A percentile compares a stretch with the other conserved stretches of the same genome.
phyloP scores from a whole-genome alignment of 352 stramenopile genomes.

The Peronospora destructor region DNA sequence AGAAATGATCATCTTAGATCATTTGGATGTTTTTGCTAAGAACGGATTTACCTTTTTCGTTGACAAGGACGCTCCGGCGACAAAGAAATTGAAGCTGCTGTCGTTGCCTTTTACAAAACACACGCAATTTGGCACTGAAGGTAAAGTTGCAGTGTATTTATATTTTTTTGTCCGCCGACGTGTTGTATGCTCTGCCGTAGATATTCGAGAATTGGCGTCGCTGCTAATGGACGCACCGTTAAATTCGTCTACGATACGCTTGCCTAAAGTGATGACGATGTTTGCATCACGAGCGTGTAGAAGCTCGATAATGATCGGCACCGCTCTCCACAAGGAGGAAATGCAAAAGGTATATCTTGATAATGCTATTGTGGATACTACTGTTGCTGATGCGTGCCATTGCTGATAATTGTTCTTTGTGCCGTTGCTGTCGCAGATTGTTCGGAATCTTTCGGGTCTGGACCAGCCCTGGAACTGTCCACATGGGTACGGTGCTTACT shows the following conservation, averaged over 20 bases:
- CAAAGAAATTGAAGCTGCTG: slow-evolving; percentile 59
- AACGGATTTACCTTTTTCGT: slow-evolving; percentile 91
- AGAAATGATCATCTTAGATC: slow-evolving; percentile 91
- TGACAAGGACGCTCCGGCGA: slow-evolving; percentile 38
- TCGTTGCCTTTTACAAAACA: slow-evolving; percentile 86
- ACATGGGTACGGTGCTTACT: slow-evolving; percentile 51
- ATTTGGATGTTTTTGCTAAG: slow-evolving; percentile 89
- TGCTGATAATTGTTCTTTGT: neutral
- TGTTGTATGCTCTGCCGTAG: slow-evolving; percentile 21
- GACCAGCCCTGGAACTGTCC: slow-evolving; percentile 96
- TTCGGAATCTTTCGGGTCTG: slow-evolving; percentile 84
- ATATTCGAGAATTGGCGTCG: slow-evolving; percentile 85
- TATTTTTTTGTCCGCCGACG: neutral
- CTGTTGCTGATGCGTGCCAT: neutral
- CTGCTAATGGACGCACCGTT: slow-evolving; percentile 62
- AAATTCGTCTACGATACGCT: slow-evolving; percentile 52
- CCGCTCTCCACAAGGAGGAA: slow-evolving; percentile 84
- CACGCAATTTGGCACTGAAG: slow-evolving; percentile 78
- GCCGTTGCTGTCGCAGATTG: slow-evolving; percentile 35
- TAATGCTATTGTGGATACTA: neutral
- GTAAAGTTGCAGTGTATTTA: too few relatives aligned
- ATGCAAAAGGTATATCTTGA: slow-evolving; percentile 83
- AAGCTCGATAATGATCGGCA: slow-evolving; percentile 96
- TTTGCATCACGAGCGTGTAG: slow-evolving; percentile 94
- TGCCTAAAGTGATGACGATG: slow-evolving; percentile 94